Evolutionary conservation across 2,329 filamentous ascomycete species (phyloP).

Genomic region (Talaromyces verruculosus): DNA sequence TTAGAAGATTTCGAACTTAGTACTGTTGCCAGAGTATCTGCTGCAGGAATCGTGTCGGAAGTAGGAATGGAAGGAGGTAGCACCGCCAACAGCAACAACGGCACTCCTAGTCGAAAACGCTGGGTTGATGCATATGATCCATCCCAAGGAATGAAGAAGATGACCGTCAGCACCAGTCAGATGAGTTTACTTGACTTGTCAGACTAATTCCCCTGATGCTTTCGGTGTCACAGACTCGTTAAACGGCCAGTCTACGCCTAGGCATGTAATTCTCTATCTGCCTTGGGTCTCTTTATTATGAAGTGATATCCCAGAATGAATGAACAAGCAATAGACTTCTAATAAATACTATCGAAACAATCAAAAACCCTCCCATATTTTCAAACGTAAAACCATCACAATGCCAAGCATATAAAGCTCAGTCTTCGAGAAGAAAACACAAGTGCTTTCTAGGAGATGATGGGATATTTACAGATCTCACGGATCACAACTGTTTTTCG

Average conservation of each 20-base stretch:
- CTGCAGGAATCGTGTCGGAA: not conserved
- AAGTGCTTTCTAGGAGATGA: conserved; percentile 1
- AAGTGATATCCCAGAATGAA: not conserved
- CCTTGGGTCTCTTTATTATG: not conserved
- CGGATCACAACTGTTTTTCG: not conserved
- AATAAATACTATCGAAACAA: not conserved
- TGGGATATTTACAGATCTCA: not conserved
- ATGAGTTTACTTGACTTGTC: conserved; percentile 10
- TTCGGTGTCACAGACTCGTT: not conserved
- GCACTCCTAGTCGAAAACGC: not conserved
- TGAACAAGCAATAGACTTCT: not conserved
- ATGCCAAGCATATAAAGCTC: not conserved
- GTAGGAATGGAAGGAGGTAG: not conserved
- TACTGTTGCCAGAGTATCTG: not conserved
- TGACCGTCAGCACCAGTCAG: not conserved
- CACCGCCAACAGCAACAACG: not conserved
- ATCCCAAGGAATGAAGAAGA: conserved; percentile 4
- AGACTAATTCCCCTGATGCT: not conserved
- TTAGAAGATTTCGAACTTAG: not conserved
- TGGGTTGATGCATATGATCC: conserved; percentile 6
- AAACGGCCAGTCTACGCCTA: not conserved
- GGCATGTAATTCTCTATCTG: not conserved
- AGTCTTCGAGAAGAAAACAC: not conserved
- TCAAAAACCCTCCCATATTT: conserved; percentile 1
- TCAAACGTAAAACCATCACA: not conserved